Evolutionary conservation across 2,329 filamentous ascomycete genomes (phyloP).

Genomic region (Ceratocystis diversiconidia): DNA sequence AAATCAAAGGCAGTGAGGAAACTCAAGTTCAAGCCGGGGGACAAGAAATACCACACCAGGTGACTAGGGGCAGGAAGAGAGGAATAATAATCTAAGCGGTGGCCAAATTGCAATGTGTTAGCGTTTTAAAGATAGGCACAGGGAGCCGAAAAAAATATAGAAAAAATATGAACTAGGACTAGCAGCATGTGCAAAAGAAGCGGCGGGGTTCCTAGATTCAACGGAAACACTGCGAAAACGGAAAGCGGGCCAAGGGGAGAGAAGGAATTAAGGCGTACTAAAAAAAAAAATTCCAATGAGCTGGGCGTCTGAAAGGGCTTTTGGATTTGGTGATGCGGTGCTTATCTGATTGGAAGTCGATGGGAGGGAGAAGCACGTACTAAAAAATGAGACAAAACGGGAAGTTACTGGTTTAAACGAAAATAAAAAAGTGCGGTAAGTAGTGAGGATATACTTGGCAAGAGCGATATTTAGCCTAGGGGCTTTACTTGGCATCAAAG

Average conservation of each 20-base stretch:
- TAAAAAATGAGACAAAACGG: background rate
- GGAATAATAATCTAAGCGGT: background rate
- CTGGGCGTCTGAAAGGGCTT: background rate
- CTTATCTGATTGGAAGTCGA: constrained; percentile 1
- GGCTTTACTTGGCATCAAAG: background rate
- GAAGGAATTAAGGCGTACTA: background rate
- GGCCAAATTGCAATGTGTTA: constrained; percentile 2
- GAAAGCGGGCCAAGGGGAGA: background rate
- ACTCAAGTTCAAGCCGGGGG: background rate
- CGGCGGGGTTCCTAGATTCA: constrained; percentile 2
- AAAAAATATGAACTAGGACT: background rate
- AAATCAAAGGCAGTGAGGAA: background rate
- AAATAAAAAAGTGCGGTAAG: background rate
- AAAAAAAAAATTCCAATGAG: background rate
- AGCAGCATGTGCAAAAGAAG: background rate
- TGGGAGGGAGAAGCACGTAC: background rate
- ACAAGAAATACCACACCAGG: background rate
- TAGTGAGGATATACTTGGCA: background rate
- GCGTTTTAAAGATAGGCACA: background rate
- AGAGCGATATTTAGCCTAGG: background rate
- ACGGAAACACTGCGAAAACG: background rate
- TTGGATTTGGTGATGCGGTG: background rate
- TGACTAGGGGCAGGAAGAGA: background rate
- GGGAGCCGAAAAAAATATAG: background rate
- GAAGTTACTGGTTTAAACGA: background rate